Evolutionary conservation across 306 rosid species (phyloP).

Genomic region (Corylus americana): DNA sequence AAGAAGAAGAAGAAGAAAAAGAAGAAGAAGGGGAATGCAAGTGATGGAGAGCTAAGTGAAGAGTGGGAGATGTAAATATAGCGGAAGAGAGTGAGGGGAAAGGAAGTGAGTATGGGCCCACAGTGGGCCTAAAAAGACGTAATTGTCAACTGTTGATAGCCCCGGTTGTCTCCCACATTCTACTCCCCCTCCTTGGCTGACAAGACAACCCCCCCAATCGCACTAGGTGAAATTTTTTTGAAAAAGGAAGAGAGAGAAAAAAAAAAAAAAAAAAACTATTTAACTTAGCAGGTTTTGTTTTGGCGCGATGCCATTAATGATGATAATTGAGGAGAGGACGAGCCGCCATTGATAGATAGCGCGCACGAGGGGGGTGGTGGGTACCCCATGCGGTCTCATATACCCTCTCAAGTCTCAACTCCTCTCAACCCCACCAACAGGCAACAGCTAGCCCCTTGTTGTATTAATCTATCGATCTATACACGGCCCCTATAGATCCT

Average conservation of each 20-base stretch:
- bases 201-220: constrained; percentile 44
- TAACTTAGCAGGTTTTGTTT: constrained; percentile 22
- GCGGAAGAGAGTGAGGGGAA: constrained; percentile 25
- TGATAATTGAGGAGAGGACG: constrained; percentile 37
- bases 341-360: constrained; percentile 66
- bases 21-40: not conserved
- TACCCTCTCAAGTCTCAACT: constrained; percentile 27
- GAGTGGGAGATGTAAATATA: constrained; percentile 52
- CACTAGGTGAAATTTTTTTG: constrained; percentile 16
- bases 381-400: constrained; percentile 46
- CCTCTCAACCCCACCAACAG: constrained; percentile 36
- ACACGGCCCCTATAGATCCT: not conserved
- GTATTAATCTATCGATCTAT: no score
- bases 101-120: constrained; percentile 36
- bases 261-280: not conserved
- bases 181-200: constrained; percentile 41
- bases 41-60: constrained; percentile 44
- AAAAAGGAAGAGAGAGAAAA: not conserved
- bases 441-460: not conserved
- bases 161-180: constrained; percentile 82
- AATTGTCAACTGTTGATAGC: constrained; percentile 63
- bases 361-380: constrained; percentile 78
- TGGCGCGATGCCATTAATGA: constrained; percentile 53
- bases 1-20: not conserved
- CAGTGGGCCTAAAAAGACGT: constrained; percentile 47